Evolutionary conservation across 2,329 filamentous ascomycete genomes (phyloP), one percentile per base, ranked within the genome.

Genomic region (Lasiodiplodia hormozganensis): DNA sequence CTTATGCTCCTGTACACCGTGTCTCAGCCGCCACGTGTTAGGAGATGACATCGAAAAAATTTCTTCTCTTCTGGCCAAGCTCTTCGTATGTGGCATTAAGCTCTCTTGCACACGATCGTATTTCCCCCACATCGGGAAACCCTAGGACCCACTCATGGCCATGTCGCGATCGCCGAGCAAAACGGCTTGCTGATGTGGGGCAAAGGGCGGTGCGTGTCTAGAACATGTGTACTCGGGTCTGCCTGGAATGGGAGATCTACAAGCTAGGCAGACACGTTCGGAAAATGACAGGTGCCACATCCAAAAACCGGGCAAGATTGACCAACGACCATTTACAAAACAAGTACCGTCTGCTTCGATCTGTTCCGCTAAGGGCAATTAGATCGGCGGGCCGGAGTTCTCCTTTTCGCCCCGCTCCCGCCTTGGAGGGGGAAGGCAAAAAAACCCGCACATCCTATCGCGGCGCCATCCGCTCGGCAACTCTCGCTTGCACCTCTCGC

Each of bases 11-110:
- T 51, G 4, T 6, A n/a, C 51, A 28, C 58, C 58, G 58, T 62
- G 25, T 62, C 43, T 40, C 58, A 31, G 23, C 18, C 58, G 40
- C 57, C 57, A 62, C 58, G 58, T 62, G 43, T 51, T 62, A 43
- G 40, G 8, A 23, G 6, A 14, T 25, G 4, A 49, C 38, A 23
- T 43, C 14, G 58, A 23, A 62, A 58, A 43, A 8, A 2, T 2
- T 10, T 31, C 31, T 34, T 34, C 43, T 38, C 56, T 21, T 60
- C 36, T n/a, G 21, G 28, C 43, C 40, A 62, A 62, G 58, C 58
- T 62, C 38, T 31, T 36, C 11, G n/a, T n/a, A 6, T 18, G 7
- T 34, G 40, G 25, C 40, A 36, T 62, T 25, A 51, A 62, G 58
- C 43, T 51, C 58, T 18, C 38, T 40, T 14, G 18, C 36, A 10